Evolutionary conservation across 2,329 filamentous ascomycete species (phyloP).

Genomic region (Pseudogymnoascus sp.): DNA sequence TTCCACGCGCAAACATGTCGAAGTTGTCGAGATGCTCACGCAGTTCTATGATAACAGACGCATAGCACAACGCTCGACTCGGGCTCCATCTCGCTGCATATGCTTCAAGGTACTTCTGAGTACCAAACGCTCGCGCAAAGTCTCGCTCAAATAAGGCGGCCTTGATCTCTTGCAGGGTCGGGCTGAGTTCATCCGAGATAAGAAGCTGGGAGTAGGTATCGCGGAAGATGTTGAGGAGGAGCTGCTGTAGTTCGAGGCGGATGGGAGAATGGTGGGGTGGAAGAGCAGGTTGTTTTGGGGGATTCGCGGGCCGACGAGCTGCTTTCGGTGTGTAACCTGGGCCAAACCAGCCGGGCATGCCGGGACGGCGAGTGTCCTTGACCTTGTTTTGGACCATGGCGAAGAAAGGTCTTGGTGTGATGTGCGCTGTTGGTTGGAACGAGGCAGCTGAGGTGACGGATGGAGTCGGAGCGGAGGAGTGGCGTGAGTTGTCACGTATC

Average conservation of each 20-base stretch:
- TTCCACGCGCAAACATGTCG: slow-evolving; percentile 3
- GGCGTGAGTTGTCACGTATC: not conserved
- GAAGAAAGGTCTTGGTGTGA: not conserved
- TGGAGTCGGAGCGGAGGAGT: not conserved
- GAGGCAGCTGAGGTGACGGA: not conserved
- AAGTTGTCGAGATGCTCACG: slow-evolving; percentile 16
- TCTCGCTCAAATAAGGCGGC: slow-evolving; percentile 77
- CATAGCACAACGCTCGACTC: slow-evolving; percentile 73
- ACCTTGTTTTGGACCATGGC: slow-evolving; percentile 8
- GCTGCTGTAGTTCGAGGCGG: slow-evolving; percentile 53
- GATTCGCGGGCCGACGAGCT: not conserved
- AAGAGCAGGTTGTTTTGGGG: not conserved
- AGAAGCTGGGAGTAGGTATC: slow-evolving; percentile 50
- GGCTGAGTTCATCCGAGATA: slow-evolving; percentile 38
- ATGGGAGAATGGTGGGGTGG: slow-evolving; percentile 21
- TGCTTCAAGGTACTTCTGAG: slow-evolving; percentile 61
- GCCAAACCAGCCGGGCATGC: slow-evolving; percentile 7
- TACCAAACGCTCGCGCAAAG: slow-evolving; percentile 71
- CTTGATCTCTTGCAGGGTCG: slow-evolving; percentile 73
- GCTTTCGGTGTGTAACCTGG: not conserved
- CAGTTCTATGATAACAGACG: slow-evolving; percentile 40
- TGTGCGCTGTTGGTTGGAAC: not conserved
- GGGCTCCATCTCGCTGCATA: slow-evolving; percentile 92
- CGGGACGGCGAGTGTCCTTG: slow-evolving; percentile 7
- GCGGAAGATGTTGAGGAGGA: slow-evolving; percentile 65